Evolutionary conservation across 495 filamentous ascomycete species (phyloP).

Genomic region (Neurospora pannonica): DNA sequence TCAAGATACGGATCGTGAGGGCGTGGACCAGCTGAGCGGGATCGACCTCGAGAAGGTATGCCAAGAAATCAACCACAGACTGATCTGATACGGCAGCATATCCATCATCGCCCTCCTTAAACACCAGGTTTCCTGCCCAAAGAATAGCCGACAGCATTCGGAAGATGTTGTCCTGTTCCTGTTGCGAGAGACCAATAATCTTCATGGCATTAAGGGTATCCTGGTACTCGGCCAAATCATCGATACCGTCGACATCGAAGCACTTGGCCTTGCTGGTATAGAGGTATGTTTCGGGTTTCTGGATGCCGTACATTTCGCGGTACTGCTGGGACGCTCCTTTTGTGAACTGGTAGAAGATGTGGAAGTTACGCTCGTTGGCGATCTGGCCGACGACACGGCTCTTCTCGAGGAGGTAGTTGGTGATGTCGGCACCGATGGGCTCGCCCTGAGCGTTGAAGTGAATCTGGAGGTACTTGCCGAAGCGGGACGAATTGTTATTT

Average conservation of each 20-base stretch:
- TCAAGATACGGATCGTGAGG: slow-evolving; percentile 79
- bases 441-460: slow-evolving; percentile 93
- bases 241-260: slow-evolving; percentile 84
- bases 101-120: slow-evolving; percentile 77
- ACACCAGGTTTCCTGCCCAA: slow-evolving; percentile 91
- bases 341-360: slow-evolving; percentile 98
- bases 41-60: slow-evolving; percentile 88
- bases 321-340: slow-evolving; percentile 86
- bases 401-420: slow-evolving; percentile 96
- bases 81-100: slow-evolving; percentile 79
- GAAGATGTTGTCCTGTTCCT: slow-evolving; percentile 94
- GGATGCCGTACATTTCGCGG: slow-evolving; percentile 75
- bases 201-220: slow-evolving; percentile 94
- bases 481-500: slow-evolving; percentile 98
- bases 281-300: slow-evolving; percentile 85
- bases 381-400: slow-evolving; percentile 94
- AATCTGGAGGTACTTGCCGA: slow-evolving; percentile 96
- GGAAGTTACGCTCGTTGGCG: slow-evolving; percentile 91
- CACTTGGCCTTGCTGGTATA: slow-evolving; percentile 95
- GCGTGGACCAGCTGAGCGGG: slow-evolving; percentile 72
- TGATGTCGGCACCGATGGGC: slow-evolving; percentile 93
- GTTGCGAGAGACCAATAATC: slow-evolving; percentile 78
- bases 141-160: slow-evolving; percentile 87
- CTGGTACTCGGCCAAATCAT: slow-evolving; percentile 81
- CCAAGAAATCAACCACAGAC: slow-evolving; percentile 86